A percentile compares a stretch with the other conserved stretches of the same genome.
Evolutionary conservation across 2,329 filamentous ascomycete genomes (phyloP).

Genomic region (Plectosphaerella sp.): DNA sequence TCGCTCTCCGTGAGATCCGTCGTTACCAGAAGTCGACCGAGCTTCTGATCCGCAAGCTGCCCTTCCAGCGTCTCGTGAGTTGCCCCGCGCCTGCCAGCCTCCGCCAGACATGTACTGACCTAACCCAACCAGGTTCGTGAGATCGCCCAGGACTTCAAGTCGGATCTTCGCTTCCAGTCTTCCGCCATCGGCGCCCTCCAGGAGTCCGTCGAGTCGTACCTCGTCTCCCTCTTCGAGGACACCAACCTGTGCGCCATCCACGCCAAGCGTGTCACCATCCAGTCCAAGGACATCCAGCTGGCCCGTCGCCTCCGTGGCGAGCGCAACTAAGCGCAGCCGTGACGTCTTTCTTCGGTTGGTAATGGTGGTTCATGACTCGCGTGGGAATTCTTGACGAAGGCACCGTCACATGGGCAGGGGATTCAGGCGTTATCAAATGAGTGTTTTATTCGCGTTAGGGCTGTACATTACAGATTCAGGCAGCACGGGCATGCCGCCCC

Average conservation of each 20-base stretch:
- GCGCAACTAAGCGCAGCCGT: conserved; percentile 62
- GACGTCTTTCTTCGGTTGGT: conserved; percentile 18
- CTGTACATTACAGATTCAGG: conserved; percentile 36
- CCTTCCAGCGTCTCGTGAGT: conserved; percentile 87
- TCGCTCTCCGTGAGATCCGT: conserved; percentile 89
- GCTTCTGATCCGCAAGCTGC: conserved; percentile 89
- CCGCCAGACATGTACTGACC: not conserved
- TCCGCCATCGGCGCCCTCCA: conserved; percentile 96
- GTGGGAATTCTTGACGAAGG: conserved; percentile 34
- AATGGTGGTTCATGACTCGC: conserved; percentile 34
- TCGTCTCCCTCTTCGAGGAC: conserved; percentile 97
- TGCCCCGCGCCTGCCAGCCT: not conserved
- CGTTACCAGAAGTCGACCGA: conserved; percentile 90
- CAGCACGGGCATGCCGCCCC: conserved; percentile 27
- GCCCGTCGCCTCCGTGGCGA: conserved; percentile 92
- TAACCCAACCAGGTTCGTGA: conserved; percentile 64
- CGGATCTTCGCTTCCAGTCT: conserved; percentile 94
- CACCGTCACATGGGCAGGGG: conserved; percentile 23
- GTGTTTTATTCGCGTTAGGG: conserved; percentile 30
- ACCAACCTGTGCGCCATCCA: conserved; percentile 98
- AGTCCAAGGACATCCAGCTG: conserved; percentile 95
- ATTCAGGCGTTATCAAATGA: conserved; percentile 41
- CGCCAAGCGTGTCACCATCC: conserved; percentile 98
- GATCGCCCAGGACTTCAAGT: conserved; percentile 95
- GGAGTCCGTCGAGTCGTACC: conserved; percentile 97